Percentiles rank a stretch among this genome's conserved stretches.
These are phyloP conservation scores for Capsicum baccatum DNA, from an alignment of 257 asterid genomes.

Conservation along the genomic window DNA sequence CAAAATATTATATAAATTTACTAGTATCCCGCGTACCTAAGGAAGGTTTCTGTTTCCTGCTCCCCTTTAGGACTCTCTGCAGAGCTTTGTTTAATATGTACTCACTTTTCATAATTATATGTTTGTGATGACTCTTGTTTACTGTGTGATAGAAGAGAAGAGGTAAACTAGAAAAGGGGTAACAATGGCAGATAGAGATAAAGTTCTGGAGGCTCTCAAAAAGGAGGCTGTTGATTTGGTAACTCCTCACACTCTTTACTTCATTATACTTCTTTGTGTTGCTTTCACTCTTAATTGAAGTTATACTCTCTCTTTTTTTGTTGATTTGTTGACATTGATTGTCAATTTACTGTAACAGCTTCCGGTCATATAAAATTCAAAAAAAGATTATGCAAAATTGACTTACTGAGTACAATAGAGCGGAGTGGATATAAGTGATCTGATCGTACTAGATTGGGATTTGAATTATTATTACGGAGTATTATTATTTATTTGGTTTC, in stretches of 20 bases:
- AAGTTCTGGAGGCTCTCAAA: conserved; percentile 89
- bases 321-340: background rate
- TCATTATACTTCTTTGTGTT: too few relatives aligned
- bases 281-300: background rate
- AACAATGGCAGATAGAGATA: conserved; percentile 81
- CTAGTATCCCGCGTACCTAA: too few relatives aligned
- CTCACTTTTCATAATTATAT: too few relatives aligned
- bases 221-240: conserved; percentile 98
- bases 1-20: too few relatives aligned
- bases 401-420: background rate
- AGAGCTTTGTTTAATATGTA: too few relatives aligned
- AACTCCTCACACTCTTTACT: conserved; percentile 29
- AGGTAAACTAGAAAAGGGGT: background rate
- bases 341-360: background rate
- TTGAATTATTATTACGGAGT: background rate
- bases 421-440: background rate
- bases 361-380: background rate
- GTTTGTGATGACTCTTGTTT: too few relatives aligned
- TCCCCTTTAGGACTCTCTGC: too few relatives aligned
- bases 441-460: background rate
- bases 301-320: background rate
- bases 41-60: too few relatives aligned
- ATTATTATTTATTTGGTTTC: conserved; percentile 17
- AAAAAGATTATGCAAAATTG: background rate
- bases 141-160: too few relatives aligned